Percentiles rank a stretch among this genome's conserved stretches.
These are phyloP conservation scores for Microdochium nivale DNA, from an alignment of 2,329 filamentous ascomycete species.

Conservation along the genomic window DNA sequence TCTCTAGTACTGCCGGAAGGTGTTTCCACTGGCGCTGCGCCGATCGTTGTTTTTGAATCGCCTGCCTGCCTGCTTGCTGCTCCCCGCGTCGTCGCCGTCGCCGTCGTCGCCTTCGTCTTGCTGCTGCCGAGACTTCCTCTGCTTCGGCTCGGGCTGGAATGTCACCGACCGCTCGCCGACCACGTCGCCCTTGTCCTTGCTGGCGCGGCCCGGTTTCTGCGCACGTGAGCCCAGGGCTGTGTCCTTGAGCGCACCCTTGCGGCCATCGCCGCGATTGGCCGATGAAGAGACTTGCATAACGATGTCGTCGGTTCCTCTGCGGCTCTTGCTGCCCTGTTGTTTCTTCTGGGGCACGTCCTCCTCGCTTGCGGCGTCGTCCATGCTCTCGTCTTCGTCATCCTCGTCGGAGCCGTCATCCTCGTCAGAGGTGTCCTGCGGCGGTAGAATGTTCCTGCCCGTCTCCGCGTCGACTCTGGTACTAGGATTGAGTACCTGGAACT, in stretches of 20 bases:
- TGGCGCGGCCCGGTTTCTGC: constrained; percentile 38
- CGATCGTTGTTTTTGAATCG: constrained; percentile 28
- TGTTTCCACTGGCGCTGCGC: constrained; percentile 68
- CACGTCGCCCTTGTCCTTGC: constrained; percentile 38
- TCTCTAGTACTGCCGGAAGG: constrained; percentile 40
- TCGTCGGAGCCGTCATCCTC: constrained; percentile 31
- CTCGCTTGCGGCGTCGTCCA: constrained; percentile 35
- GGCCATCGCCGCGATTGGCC: constrained; percentile 50
- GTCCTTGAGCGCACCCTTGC: constrained; percentile 46
- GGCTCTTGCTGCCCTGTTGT: constrained; percentile 1
- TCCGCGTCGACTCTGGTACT: constrained; percentile 53
- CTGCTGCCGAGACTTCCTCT: constrained; percentile 29
- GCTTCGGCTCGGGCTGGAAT: constrained; percentile 57
- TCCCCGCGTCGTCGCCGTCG: background rate
- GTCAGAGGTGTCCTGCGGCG: constrained; percentile 32
- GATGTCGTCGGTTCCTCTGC: constrained; percentile 27
- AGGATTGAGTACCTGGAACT: constrained; percentile 84
- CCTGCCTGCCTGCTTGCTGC: background rate
- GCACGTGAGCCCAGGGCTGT: constrained; percentile 47
- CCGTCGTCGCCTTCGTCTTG: constrained; percentile 2
- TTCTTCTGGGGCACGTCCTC: constrained; percentile 16
- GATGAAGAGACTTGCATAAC: constrained; percentile 63
- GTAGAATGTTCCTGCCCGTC: constrained; percentile 19
- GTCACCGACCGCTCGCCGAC: constrained; percentile 60
- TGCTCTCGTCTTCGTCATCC: constrained; percentile 25